A percentile compares a stretch with the other conserved stretches of the same genome.
phyloP scores from a whole-genome alignment of 768 basidiomycete species.

The Mycena maculata region DNA sequence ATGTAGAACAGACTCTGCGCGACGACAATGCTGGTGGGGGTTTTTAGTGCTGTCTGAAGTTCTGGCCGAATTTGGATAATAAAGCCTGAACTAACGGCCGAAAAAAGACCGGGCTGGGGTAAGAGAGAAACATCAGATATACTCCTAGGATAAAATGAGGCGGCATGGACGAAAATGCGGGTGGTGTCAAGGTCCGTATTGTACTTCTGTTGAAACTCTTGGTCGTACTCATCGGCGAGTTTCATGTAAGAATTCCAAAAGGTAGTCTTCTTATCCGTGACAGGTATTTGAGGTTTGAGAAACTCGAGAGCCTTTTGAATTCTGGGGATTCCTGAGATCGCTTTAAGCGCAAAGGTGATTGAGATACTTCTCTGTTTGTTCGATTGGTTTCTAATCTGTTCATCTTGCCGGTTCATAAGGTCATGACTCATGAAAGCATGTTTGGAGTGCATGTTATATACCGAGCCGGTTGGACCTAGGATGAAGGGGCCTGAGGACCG shows the following conservation, averaged over 20 bases:
- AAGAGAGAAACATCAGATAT: neutral
- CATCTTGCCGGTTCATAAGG: no score
- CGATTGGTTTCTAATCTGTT: no score
- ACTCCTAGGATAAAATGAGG: neutral
- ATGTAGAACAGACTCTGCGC: neutral
- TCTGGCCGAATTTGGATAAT: conserved; percentile 1
- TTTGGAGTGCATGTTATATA: no score
- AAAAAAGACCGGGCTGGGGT: neutral
- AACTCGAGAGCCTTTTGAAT: neutral
- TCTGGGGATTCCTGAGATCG: neutral
- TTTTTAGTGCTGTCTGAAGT: neutral
- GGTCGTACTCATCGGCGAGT: neutral
- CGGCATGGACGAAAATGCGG: neutral
- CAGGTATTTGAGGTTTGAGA: neutral
- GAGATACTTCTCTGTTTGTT: no score
- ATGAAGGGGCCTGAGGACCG: no score
- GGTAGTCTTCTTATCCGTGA: neutral
- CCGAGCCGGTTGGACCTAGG: no score
- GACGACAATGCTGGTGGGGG: neutral
- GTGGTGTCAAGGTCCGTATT: neutral
- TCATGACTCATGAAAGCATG: no score
- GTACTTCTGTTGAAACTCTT: neutral
- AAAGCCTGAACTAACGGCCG: neutral
- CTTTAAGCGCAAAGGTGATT: no score
- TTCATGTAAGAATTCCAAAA: neutral